Percentiles rank a stretch among this genome's conserved stretches.
These are phyloP conservation scores for Apiospora rasikravindrae DNA, from an alignment of 2,329 filamentous ascomycete genomes.

Conservation along the genomic window DNA sequence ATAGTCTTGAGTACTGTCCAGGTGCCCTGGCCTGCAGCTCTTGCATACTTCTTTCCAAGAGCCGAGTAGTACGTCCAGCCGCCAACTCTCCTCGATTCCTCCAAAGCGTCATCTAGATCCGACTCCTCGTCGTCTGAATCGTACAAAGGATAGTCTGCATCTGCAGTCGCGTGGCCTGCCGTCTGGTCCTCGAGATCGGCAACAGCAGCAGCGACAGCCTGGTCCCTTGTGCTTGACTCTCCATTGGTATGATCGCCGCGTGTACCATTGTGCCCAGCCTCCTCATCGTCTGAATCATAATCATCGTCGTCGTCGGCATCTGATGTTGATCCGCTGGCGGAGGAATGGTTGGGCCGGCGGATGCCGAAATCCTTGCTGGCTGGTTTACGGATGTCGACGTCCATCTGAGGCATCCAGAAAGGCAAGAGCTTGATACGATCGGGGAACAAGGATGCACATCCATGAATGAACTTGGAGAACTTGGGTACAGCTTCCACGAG, in stretches of 20 bases:
- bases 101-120: constrained; percentile 69
- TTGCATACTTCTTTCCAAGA: constrained; percentile 55
- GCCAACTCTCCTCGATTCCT: constrained; percentile 77
- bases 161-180: constrained; percentile 59
- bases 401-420: constrained; percentile 99
- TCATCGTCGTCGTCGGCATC: constrained; percentile 79
- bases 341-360: constrained; percentile 75
- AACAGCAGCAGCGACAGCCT: constrained; percentile 25
- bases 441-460: constrained; percentile 85
- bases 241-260: constrained; percentile 24
- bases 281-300: constrained; percentile 70
- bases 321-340: constrained; percentile 77
- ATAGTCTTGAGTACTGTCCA: constrained; percentile 54
- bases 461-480: constrained; percentile 99
- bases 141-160: constrained; percentile 84
- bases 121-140: constrained; percentile 88
- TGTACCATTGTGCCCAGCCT: constrained; percentile 43
- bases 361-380: constrained; percentile 90
- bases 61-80: constrained; percentile 76
- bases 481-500: constrained; percentile 98
- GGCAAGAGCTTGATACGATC: constrained; percentile 87
- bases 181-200: constrained; percentile 85
- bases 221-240: constrained; percentile 28
- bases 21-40: constrained; percentile 47
- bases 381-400: constrained; percentile 95